Evolutionary conservation across 2,329 filamentous ascomycete species (phyloP).

Genomic region (Botrytis aclada): DNA sequence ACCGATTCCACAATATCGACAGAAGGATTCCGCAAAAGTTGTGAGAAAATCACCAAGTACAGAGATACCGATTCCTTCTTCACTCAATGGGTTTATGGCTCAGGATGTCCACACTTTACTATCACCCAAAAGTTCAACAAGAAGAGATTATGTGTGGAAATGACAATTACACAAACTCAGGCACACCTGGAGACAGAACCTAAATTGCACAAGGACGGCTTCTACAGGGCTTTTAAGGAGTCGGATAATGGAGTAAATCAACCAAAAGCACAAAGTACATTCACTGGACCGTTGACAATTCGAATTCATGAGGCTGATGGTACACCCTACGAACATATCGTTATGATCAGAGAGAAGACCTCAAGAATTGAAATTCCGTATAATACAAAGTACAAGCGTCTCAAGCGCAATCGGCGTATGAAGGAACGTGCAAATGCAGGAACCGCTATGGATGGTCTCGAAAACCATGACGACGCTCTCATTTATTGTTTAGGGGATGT

Average conservation of each 20-base stretch:
- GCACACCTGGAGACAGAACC: slow-evolving; percentile 48
- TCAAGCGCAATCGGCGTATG: slow-evolving; percentile 82
- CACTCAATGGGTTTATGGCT: slow-evolving; percentile 85
- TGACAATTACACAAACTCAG: slow-evolving; percentile 76
- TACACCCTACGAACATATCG: slow-evolving; percentile 95
- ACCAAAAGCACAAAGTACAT: slow-evolving; percentile 70
- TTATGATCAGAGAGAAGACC: slow-evolving; percentile 85
- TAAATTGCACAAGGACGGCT: slow-evolving; percentile 66
- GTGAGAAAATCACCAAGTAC: slow-evolving; percentile 84
- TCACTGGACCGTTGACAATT: slow-evolving; percentile 96
- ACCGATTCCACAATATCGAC: slow-evolving; percentile 65
- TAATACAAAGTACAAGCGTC: slow-evolving; percentile 97
- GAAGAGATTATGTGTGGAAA: slow-evolving; percentile 91
- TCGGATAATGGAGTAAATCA: slow-evolving; percentile 65
- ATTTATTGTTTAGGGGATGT: slow-evolving; percentile 92
- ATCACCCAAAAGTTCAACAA: slow-evolving; percentile 94
- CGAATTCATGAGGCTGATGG: slow-evolving; percentile 97
- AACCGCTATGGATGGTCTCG: slow-evolving; percentile 60
- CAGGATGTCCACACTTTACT: slow-evolving; percentile 84
- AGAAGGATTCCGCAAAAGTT: slow-evolving; percentile 74
- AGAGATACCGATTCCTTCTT: slow-evolving; percentile 82
- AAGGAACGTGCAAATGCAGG: slow-evolving; percentile 71
- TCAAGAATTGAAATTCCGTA: slow-evolving; percentile 94
- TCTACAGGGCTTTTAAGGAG: slow-evolving; percentile 83
- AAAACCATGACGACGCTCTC: slow-evolving; percentile 74